Base-by-base conservation (phyloP, 208 protist genomes). In the Leishmania tropica region DNA sequence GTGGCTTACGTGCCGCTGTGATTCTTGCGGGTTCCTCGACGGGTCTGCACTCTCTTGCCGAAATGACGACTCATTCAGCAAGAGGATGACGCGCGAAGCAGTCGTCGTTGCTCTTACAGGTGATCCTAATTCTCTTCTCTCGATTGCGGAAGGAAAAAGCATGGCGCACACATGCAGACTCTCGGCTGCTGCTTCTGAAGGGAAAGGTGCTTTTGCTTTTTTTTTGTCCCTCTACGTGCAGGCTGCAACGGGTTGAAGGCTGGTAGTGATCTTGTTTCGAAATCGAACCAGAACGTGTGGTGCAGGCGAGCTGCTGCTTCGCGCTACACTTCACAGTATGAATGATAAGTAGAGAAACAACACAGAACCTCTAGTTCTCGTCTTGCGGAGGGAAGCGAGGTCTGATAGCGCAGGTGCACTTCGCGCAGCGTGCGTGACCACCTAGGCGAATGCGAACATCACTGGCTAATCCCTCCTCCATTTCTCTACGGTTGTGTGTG, bases 221-320 rank as follows among this genome's bases (percentile, higher is more conserved):
- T 75, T 80, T 31, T 42, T 76, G 35, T 62, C 77, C 48, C 76
- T 70, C 71, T 58, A 35, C 40, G 45, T 74, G 28, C 11, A 35
- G 40, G 4, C 45, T 19, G 70, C 47, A 31, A 31, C n/a, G 42
- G 8, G 70, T 35, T 24, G n/a, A 74, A 74, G 28, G 19, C 28
- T 74, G 28, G 45, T 45, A 54, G 45, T 47, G 45, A 53, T 21
- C 6, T 21, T 51, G 45, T 28, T 53, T 74, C 28, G 45, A 74
- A 47, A 15, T 28, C 31, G 7, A 3, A 53, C 10, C 42, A 35
- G 35, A 74, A 53, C 11, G 40, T 54, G 8, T 10, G 45, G 21
- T 21, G 45, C 40, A 74, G 45, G 42, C 68, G 7, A 19, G 5
- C 45, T 35, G 68, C 40, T 47, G 68, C 68, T 28, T 51, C 15